Conservation (phyloP, 495 filamentous ascomycete species). For the Aspergillus diversus region DNA sequence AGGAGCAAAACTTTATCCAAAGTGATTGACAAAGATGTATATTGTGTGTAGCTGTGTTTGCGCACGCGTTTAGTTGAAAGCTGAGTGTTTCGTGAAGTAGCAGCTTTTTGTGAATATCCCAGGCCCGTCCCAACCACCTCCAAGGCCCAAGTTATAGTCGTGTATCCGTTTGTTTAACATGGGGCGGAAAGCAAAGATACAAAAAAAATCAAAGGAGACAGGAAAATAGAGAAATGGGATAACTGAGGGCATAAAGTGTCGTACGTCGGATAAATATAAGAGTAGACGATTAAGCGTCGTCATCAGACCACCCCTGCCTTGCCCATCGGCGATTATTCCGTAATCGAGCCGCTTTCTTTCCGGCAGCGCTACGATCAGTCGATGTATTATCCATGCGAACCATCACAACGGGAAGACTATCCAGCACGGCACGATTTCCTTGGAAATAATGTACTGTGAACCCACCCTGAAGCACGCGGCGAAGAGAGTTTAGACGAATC, state of each 20-base stretch:
- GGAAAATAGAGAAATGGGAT: background rate
- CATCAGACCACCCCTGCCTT: constrained; percentile 25
- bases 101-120: no score
- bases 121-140: no score
- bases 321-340: constrained; percentile 45
- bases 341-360: constrained; percentile 38
- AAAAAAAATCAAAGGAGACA: background rate
- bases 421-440: constrained; percentile 77
- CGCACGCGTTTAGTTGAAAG: no score
- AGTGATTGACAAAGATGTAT: no score
- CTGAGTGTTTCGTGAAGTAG: no score
- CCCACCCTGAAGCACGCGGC: constrained; percentile 77
- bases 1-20: no score
- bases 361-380: constrained; percentile 35
- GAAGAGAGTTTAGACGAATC: constrained; percentile 72
- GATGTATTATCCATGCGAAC: constrained; percentile 34
- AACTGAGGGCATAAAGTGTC: background rate
- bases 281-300: constrained; percentile 15
- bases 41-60: no score
- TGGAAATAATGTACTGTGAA: constrained; percentile 84
- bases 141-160: no score
- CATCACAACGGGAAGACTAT: constrained; percentile 65
- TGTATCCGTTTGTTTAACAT: background rate
- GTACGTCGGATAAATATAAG: background rate
- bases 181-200: background rate